A percentile compares a stretch with the other conserved stretches of the same genome.
These are phyloP conservation scores for Solanum peruvianum DNA, from an alignment of 257 asterid species.

Conservation along the genomic window DNA sequence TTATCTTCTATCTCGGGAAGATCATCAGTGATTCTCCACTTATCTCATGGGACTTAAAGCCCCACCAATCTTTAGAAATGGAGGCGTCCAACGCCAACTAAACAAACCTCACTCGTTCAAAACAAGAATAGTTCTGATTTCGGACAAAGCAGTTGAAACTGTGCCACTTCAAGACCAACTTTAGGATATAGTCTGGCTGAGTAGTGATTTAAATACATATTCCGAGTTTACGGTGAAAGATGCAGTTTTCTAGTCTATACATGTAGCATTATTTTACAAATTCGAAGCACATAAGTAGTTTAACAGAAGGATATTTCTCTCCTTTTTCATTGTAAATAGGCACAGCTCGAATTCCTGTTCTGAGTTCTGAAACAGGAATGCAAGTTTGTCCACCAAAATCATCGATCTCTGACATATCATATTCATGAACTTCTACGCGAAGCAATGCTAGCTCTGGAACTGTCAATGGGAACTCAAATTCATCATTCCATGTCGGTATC, in stretches of 20 bases:
- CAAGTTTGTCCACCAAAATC: constrained; percentile 91
- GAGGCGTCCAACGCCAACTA: background rate
- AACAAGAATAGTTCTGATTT: background rate
- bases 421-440: constrained; percentile 76
- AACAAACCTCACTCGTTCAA: background rate
- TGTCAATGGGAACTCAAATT: constrained; percentile 45
- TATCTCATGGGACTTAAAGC: background rate
- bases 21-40: background rate
- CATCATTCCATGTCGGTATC: constrained; percentile 71
- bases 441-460: constrained; percentile 70
- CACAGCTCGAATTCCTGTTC: constrained; percentile 54
- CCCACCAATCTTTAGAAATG: background rate
- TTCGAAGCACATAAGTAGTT: constrained; percentile 42
- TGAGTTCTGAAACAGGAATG: constrained; percentile 67
- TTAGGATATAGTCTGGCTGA: background rate
- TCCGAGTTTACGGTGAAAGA: background rate
- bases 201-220: background rate
- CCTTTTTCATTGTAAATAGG: constrained; percentile 53
- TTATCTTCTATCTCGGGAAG: background rate
- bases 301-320: constrained; percentile 58
- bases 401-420: constrained; percentile 56
- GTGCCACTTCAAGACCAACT: background rate
- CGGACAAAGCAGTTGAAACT: background rate
- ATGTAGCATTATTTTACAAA: constrained; percentile 15
- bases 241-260: background rate